Evolutionary conservation across 176 grass and related monocot species (phyloP).

Genomic region (Rhynchospora breviuscula): DNA sequence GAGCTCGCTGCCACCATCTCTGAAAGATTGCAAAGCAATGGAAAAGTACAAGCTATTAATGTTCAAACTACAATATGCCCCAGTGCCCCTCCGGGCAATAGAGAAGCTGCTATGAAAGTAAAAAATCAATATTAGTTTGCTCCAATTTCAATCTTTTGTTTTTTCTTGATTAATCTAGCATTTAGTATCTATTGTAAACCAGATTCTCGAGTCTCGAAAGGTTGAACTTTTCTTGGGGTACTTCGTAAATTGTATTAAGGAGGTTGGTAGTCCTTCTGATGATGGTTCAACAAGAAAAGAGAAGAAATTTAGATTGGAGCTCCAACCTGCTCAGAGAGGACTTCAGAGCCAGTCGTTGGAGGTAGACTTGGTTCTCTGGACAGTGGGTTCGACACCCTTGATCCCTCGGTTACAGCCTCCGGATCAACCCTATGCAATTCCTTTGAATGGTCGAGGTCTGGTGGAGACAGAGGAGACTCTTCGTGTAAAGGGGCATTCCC

Average conservation of each 20-base stretch:
- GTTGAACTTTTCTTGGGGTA: slow-evolving; percentile 88
- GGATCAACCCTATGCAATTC: slow-evolving; percentile 49
- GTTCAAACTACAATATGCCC: slow-evolving; percentile 78
- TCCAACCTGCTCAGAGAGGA: slow-evolving; percentile 84
- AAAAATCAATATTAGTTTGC: slow-evolving; percentile 21
- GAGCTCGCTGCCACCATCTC: slow-evolving; percentile 90
- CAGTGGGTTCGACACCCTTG: slow-evolving; percentile 76
- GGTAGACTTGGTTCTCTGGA: slow-evolving; percentile 84
- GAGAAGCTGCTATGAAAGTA: slow-evolving; percentile 83
- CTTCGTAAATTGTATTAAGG: slow-evolving; percentile 54
- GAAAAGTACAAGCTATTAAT: slow-evolving; percentile 86
- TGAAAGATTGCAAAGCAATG: slow-evolving; percentile 81
- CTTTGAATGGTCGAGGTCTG: slow-evolving; percentile 76
- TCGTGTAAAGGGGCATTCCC: slow-evolving; percentile 74
- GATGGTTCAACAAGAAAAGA: slow-evolving; percentile 36
- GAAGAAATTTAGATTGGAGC: slow-evolving; percentile 67
- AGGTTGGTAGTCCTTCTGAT: slow-evolving; percentile 38
- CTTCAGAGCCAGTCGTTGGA: slow-evolving; percentile 48
- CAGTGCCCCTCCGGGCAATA: slow-evolving; percentile 73
- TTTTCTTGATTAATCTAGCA: neutral
- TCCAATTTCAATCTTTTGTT: neutral
- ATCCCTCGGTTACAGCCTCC: slow-evolving; percentile 61
- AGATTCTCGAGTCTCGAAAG: slow-evolving; percentile 89
- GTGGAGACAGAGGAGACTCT: slow-evolving; percentile 95
- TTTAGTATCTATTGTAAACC: neutral